phyloP scores from a whole-genome alignment of 2,329 filamentous ascomycete genomes.

The Trichoderma cornu-damae region DNA sequence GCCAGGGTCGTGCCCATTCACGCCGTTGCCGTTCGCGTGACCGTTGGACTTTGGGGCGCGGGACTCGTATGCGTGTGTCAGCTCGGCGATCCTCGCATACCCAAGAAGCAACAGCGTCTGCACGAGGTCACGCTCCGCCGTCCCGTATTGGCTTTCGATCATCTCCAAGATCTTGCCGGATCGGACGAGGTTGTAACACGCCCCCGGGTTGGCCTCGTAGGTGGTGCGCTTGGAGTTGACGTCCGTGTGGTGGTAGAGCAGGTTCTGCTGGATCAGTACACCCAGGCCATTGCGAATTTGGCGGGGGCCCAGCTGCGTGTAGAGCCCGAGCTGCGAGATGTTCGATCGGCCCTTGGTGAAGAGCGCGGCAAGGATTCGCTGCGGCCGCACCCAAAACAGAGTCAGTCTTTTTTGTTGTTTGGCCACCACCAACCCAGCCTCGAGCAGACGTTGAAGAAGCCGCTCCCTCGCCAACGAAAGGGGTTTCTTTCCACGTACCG shows the following conservation, averaged over 20 bases:
- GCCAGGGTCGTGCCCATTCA: constrained; percentile 26
- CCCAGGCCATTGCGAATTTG: constrained; percentile 77
- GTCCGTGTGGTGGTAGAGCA: constrained; percentile 69
- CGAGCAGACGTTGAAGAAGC: constrained; percentile 8
- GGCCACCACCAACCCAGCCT: too few species aligned
- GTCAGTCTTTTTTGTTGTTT: too few species aligned
- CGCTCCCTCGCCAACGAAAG: not conserved
- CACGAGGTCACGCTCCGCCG: constrained; percentile 67
- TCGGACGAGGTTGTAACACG: constrained; percentile 77
- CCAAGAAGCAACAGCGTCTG: constrained; percentile 72
- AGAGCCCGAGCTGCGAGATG: constrained; percentile 61
- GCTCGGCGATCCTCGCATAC: constrained; percentile 66
- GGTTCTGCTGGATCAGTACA: constrained; percentile 81
- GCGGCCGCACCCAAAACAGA: constrained; percentile 20
- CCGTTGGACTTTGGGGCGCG: constrained; percentile 35
- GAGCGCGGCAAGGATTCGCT: constrained; percentile 82
- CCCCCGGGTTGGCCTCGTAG: constrained; percentile 78
- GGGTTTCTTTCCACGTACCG: constrained; percentile 50
- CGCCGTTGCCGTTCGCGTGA: constrained; percentile 22
- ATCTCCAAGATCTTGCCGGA: constrained; percentile 75
- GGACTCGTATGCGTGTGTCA: constrained; percentile 57
- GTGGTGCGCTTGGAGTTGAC: constrained; percentile 58
- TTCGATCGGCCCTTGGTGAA: constrained; percentile 73
- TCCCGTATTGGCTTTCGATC: constrained; percentile 67
- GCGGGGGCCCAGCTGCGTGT: constrained; percentile 66